Conservation (phyloP, 208 protist species). For the Naegleria fowleri region DNA sequence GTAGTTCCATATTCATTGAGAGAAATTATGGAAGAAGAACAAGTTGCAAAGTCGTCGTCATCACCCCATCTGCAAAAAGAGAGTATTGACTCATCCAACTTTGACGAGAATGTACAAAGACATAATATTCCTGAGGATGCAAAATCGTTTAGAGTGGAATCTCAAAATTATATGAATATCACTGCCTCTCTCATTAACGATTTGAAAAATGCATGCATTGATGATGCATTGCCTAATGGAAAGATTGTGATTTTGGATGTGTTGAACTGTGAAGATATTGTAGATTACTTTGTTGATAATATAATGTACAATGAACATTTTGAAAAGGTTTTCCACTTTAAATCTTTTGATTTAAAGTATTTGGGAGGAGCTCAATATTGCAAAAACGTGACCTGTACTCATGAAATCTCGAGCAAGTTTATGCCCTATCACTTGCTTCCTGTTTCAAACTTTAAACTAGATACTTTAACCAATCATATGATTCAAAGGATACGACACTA, state of each 20-base stretch:
- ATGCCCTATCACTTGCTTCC: neutral
- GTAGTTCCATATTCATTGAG: neutral
- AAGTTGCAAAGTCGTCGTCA: too few relatives aligned
- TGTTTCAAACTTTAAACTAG: neutral
- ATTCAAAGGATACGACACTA: neutral
- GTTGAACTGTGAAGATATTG: neutral
- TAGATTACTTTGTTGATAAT: neutral
- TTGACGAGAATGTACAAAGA: neutral
- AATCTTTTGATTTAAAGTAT: neutral
- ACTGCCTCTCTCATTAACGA: neutral
- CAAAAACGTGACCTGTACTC: neutral
- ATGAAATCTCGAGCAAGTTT: neutral
- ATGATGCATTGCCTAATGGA: neutral
- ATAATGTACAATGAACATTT: neutral
- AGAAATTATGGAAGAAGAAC: neutral
- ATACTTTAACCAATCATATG: neutral
- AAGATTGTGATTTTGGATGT: neutral
- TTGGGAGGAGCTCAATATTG: neutral
- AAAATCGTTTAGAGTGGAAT: neutral
- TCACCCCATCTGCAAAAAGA: too few relatives aligned
- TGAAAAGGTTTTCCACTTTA: neutral
- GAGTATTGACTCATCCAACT: too few relatives aligned
- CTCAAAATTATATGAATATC: neutral
- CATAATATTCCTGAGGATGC: too few relatives aligned
- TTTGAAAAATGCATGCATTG: neutral